Conservation (phyloP, 1,284 basidiomycete genomes). For the Ceratobasidium sp. region DNA sequence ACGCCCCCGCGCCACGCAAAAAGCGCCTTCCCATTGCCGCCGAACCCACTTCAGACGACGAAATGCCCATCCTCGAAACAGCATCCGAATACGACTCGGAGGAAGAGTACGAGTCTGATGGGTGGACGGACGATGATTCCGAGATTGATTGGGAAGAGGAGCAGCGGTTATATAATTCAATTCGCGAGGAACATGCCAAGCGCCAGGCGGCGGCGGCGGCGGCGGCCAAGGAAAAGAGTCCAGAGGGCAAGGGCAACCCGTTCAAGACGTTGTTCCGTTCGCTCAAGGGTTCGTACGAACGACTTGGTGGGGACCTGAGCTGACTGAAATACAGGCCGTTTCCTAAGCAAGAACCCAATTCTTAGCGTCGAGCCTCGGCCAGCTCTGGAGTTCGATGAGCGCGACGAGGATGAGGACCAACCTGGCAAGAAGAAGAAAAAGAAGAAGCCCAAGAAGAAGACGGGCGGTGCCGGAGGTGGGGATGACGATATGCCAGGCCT, state of each 20-base stretch:
- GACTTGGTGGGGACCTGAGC: not conserved
- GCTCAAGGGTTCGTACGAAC: slow-evolving; percentile 16
- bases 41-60: slow-evolving; percentile 16
- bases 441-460: slow-evolving; percentile 39
- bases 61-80: not conserved
- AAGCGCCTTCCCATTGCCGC: slow-evolving; percentile 3
- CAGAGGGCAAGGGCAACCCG: slow-evolving; percentile 1
- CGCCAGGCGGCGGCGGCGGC: not conserved
- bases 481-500: slow-evolving; percentile 20
- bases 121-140: not conserved
- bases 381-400: slow-evolving; percentile 11
- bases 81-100: slow-evolving; percentile 2
- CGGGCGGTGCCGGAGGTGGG: slow-evolving; percentile 9
- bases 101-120: slow-evolving; percentile 9
- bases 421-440: slow-evolving; percentile 25
- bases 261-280: slow-evolving; percentile 26
- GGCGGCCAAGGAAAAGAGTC: slow-evolving; percentile 4
- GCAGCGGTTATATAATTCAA: not conserved
- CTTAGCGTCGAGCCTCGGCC: slow-evolving; percentile 23
- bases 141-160: not conserved
- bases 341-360: slow-evolving; percentile 21
- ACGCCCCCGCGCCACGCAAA: not conserved
- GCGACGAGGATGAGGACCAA: slow-evolving; percentile 16
- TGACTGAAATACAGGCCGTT: slow-evolving; percentile 7
- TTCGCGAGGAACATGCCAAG: not conserved